These are phyloP conservation scores for Diaporthe citri DNA, from an alignment of 2,329 filamentous ascomycete genomes.

Conservation along the genomic window DNA sequence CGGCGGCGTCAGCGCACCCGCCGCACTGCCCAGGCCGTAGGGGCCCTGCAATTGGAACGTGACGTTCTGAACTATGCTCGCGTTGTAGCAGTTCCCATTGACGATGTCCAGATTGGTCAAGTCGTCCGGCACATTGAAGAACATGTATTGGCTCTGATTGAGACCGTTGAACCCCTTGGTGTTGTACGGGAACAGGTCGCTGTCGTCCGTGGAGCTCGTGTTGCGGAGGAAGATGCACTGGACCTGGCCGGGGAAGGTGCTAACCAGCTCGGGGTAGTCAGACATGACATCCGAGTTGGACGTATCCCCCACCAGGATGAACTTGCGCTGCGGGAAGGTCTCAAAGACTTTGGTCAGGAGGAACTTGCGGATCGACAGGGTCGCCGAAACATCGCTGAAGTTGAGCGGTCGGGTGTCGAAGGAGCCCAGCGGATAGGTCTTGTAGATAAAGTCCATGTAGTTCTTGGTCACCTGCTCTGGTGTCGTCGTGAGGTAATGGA, in stretches of 20 bases:
- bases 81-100: conserved; percentile 77
- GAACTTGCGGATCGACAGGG: conserved; percentile 77
- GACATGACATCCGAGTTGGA: conserved; percentile 83
- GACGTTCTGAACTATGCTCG: conserved; percentile 75
- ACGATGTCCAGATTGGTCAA: conserved; percentile 74
- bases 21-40: conserved; percentile 56
- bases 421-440: conserved; percentile 80
- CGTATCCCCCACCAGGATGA: conserved; percentile 82
- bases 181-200: conserved; percentile 80
- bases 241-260: conserved; percentile 77
- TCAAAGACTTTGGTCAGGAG: conserved; percentile 79
- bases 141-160: conserved; percentile 80
- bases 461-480: conserved; percentile 82
- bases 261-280: conserved; percentile 71
- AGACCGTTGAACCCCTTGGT: conserved; percentile 78
- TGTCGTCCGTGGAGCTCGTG: conserved; percentile 66
- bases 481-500: conserved; percentile 86
- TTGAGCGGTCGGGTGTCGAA: conserved; percentile 85
- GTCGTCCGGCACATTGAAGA: conserved; percentile 81
- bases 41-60: conserved; percentile 77
- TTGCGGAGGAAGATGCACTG: conserved; percentile 85
- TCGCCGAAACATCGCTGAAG: conserved; percentile 81
- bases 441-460: conserved; percentile 86
- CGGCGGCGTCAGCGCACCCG: conserved; percentile 43
- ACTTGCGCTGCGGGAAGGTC: conserved; percentile 81